Percentiles rank a stretch among this genome's conserved stretches.
Conservation (phyloP, 2,329 filamentous ascomycete species). For the Dothidotthia symphoricarpi region DNA sequence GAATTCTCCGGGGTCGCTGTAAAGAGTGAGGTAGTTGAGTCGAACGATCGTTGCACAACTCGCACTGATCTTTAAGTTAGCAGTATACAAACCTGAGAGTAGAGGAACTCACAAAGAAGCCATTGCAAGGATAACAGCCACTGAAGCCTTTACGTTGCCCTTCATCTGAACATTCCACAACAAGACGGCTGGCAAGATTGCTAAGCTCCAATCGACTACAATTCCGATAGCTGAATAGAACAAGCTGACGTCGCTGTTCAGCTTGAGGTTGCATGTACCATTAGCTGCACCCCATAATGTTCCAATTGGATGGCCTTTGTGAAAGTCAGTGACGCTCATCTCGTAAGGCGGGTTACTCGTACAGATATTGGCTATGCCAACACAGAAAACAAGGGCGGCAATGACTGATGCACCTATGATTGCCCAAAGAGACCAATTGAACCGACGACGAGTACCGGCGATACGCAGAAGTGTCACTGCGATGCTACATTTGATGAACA, state of each 20-base stretch:
- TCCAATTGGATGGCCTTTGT: slow-evolving; percentile 17
- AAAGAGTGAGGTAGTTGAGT: slow-evolving; percentile 46
- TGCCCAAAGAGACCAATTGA: slow-evolving; percentile 10
- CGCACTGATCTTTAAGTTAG: slow-evolving; percentile 27
- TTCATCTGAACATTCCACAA: slow-evolving; percentile 34
- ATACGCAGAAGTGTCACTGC: slow-evolving; percentile 22
- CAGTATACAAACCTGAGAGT: slow-evolving; percentile 1
- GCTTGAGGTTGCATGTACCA: slow-evolving; percentile 17
- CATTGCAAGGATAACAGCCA: slow-evolving; percentile 42
- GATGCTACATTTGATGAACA: slow-evolving; percentile 22
- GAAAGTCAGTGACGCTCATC: not conserved
- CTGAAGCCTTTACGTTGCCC: slow-evolving; percentile 42
- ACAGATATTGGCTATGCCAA: slow-evolving; percentile 24
- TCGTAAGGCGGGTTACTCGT: not conserved
- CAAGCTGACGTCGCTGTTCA: slow-evolving; percentile 21
- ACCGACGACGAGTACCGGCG: slow-evolving; percentile 9
- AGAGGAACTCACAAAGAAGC: slow-evolving; percentile 41
- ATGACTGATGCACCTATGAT: slow-evolving; percentile 15
- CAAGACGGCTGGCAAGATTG: slow-evolving; percentile 18
- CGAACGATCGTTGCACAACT: slow-evolving; percentile 42
- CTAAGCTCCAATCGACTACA: slow-evolving; percentile 19
- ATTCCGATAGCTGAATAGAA: slow-evolving; percentile 25
- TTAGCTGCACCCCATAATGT: slow-evolving; percentile 23
- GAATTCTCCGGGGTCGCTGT: slow-evolving; percentile 43
- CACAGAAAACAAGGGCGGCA: slow-evolving; percentile 17